These are phyloP conservation scores for Fusarium scirpi DNA, from an alignment of 2,329 filamentous ascomycete species.

Conservation along the genomic window DNA sequence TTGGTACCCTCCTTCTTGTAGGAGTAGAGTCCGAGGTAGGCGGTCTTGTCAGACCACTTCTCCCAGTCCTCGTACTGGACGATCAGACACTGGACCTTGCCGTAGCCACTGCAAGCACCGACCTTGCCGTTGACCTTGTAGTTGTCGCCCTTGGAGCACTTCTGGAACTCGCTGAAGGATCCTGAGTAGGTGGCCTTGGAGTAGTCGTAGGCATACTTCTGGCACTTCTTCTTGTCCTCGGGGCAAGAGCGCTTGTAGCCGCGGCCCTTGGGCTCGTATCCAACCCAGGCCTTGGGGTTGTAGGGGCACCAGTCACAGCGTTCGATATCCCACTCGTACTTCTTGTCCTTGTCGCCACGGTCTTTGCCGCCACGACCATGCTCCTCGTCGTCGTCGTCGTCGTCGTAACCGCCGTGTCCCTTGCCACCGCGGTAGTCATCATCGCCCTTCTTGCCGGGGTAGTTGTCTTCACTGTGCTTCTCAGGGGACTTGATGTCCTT, in stretches of 20 bases:
- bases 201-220: slow-evolving; percentile 28
- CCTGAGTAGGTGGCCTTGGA: slow-evolving; percentile 25
- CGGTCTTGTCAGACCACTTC: slow-evolving; percentile 25
- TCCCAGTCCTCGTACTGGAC: slow-evolving; percentile 33
- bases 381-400: slow-evolving; percentile 14
- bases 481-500: not conserved
- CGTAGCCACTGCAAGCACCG: slow-evolving; percentile 7
- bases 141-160: slow-evolving; percentile 25
- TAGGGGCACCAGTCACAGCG: slow-evolving; percentile 25
- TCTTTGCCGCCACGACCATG: slow-evolving; percentile 5
- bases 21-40: slow-evolving; percentile 36
- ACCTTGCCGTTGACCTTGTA: slow-evolving; percentile 38
- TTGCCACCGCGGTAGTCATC: not conserved
- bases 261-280: not conserved
- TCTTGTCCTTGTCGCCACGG: slow-evolving; percentile 15
- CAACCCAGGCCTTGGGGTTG: slow-evolving; percentile 7
- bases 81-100: slow-evolving; percentile 30
- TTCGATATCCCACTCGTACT: slow-evolving; percentile 27
- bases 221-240: slow-evolving; percentile 33
- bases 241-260: slow-evolving; percentile 30
- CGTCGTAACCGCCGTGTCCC: not conserved
- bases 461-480: not conserved
- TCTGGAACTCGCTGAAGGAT: slow-evolving; percentile 6
- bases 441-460: not conserved
- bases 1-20: slow-evolving; percentile 5